These are phyloP conservation scores for Hypomontagnella submonticulosa DNA, from an alignment of 495 filamentous ascomycete genomes.

Conservation along the genomic window DNA sequence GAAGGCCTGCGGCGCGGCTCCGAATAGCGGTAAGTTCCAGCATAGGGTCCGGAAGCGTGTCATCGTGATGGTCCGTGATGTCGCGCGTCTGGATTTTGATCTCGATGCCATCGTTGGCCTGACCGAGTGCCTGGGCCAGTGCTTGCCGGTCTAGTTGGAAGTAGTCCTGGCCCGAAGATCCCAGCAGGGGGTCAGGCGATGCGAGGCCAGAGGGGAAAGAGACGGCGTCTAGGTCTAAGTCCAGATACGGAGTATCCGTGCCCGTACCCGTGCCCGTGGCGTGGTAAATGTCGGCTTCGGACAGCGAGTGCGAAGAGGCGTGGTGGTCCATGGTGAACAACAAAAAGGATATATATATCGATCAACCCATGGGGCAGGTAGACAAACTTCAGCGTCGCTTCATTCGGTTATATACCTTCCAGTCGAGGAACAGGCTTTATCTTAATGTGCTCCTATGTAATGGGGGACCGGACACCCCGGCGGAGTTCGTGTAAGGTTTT, in stretches of 20 bases:
- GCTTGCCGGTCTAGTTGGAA: conserved; percentile 30
- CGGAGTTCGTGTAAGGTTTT: conserved; percentile 25
- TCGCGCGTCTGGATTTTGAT: conserved; percentile 31
- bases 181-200: conserved; percentile 34
- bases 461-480: conserved; percentile 20
- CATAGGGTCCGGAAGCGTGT: conserved; percentile 30
- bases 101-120: conserved; percentile 8
- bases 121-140: conserved; percentile 24
- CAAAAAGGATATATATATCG: not conserved
- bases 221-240: conserved; percentile 23
- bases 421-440: no score
- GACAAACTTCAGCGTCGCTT: no score
- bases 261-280: conserved; percentile 25
- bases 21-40: conserved; percentile 31
- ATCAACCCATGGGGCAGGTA: conserved; percentile 2
- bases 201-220: conserved; percentile 37
- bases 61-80: conserved; percentile 27
- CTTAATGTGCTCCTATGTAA: conserved; percentile 2
- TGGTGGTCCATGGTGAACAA: conserved; percentile 28
- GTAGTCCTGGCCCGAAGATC: conserved; percentile 16
- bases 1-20: conserved; percentile 26
- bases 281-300: conserved; percentile 21
- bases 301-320: conserved; percentile 7
- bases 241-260: conserved; percentile 31
- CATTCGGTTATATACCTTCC: no score